Evolutionary conservation across 2,329 filamentous ascomycete genomes (phyloP), one percentile per base, ranked within the genome.

Genomic region (Leptographium procerum): DNA sequence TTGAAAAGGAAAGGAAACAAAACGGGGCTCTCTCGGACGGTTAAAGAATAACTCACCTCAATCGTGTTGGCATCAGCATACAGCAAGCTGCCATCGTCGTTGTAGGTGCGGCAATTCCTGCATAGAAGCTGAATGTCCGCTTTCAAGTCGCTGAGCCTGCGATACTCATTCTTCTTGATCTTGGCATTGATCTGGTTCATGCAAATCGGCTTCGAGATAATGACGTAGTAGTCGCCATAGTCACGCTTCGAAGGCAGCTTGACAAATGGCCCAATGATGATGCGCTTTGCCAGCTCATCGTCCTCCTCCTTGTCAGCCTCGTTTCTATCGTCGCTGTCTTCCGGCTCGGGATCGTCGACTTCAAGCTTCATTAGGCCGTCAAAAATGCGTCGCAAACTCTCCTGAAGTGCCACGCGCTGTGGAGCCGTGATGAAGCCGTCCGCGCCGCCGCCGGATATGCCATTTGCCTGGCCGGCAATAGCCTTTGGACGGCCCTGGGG

Each of bases 131-230:
- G 83, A 62, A 99, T 85, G 68, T 99, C 95, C 64, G 82, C 84
- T 58, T 84, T 82, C 79, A 99, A 84, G 65, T 91, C 89, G 68
- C 82, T 84, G 61, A 96, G 73, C 67, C 82, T 87, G 65, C 83
- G 84, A 72, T 99, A 99, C 69, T 96, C 89, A 68, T 95, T 89
- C 72, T 89, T 92, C 77, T 96, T 96, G 75, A 99, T 96, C 77
- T 90, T 92, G 69, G 87, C 89, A 69, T 89, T 85, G 68, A 99
- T 96, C 70, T 91, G 86, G 65, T 96, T 94, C 88, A 97, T 96
- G 68, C 89, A 92, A 68, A 99, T 96, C 0, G 94, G 94, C 57
- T 86, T 87, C 68, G 87, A 83, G 70, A 99, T 99, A 71, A 96
- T 84, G 69, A 92, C 76, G 70, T 96, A 99, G 76, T 99, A 99